Percentiles rank a stretch among this genome's conserved stretches.
These are phyloP conservation scores for Coelastrella sp. DNA, from an alignment of 139 green algal genomes.

Conservation along the genomic window DNA sequence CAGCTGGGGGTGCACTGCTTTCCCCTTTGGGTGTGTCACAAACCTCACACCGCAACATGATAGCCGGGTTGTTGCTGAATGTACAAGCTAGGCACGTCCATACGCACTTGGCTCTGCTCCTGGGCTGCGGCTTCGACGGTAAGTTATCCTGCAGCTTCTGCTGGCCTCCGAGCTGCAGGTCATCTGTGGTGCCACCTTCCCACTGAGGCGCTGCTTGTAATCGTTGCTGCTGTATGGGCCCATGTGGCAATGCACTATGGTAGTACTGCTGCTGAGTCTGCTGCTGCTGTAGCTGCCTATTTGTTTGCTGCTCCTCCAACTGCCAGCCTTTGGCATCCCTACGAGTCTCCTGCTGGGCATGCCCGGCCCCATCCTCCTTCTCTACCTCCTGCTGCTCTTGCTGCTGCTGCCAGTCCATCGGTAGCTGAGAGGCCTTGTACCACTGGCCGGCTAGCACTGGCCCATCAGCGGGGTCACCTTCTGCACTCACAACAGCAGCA, in stretches of 20 bases:
- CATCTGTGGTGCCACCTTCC: not conserved
- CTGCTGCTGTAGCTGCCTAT: slow-evolving; percentile 8
- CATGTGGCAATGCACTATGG: not conserved
- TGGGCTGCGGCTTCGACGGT: not conserved
- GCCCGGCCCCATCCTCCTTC: not conserved
- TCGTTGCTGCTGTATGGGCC: not conserved
- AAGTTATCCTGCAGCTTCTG: not conserved
- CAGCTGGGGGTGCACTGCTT: not conserved
- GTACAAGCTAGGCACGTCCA: slow-evolving; percentile 36
- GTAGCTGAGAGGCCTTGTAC: not conserved
- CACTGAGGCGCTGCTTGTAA: not conserved
- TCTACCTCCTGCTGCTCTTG: not conserved
- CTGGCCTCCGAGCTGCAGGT: not conserved
- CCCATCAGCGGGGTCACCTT: not conserved
- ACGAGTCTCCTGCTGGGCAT: not conserved
- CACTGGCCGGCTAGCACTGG: not conserved
- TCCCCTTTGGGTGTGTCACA: slow-evolving; percentile 25
- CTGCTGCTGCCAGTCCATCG: not conserved
- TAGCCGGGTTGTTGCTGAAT: slow-evolving; percentile 19
- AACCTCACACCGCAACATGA: slow-evolving; percentile 30
- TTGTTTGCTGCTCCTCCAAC: not conserved
- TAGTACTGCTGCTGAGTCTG: not conserved
- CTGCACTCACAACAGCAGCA: not conserved
- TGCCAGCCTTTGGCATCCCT: not conserved
- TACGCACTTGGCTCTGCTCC: not conserved